These are phyloP conservation scores for Drechmeria coniospora DNA, from an alignment of 2,329 filamentous ascomycete species.

Conservation along the genomic window DNA sequence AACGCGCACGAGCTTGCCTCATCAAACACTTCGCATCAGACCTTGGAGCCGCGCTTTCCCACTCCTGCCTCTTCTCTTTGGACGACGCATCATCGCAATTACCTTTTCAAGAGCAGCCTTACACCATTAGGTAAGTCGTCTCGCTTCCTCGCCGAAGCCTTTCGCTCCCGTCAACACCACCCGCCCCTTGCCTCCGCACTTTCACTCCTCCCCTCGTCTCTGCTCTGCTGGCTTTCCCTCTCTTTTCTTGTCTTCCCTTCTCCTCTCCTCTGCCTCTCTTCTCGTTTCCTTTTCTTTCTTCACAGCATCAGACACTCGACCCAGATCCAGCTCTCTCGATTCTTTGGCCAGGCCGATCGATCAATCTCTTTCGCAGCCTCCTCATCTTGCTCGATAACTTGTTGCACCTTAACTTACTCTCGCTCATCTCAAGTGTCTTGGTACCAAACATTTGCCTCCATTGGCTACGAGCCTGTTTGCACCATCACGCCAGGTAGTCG, in stretches of 20 bases:
- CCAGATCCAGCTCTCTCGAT: slow-evolving; percentile 26
- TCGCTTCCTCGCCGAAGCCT: slow-evolving; percentile 4
- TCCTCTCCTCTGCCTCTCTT: slow-evolving; percentile 7
- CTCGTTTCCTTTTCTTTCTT: slow-evolving; percentile 9
- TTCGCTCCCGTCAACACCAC: no score
- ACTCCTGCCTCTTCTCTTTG: slow-evolving; percentile 6
- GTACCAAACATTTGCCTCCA: slow-evolving; percentile 30
- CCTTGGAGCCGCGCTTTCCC: slow-evolving; percentile 2
- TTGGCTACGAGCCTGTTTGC: slow-evolving; percentile 15
- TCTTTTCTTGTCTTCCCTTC: slow-evolving; percentile 3
- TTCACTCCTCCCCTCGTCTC: slow-evolving; percentile 1
- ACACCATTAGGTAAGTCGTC: slow-evolving; percentile 7
- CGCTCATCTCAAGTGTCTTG: slow-evolving; percentile 37
- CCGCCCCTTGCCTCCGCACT: no score
- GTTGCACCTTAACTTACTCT: slow-evolving; percentile 44
- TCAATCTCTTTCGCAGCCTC: slow-evolving; percentile 19
- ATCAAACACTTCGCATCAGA: neutral
- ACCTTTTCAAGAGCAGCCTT: slow-evolving; percentile 4
- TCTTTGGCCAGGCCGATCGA: slow-evolving; percentile 9
- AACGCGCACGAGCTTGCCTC: slow-evolving; percentile 3
- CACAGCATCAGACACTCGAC: slow-evolving; percentile 28
- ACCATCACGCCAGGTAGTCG: slow-evolving; percentile 15
- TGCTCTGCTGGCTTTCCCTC: slow-evolving; percentile 3
- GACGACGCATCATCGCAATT: slow-evolving; percentile 10
- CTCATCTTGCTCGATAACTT: slow-evolving; percentile 45